These are phyloP conservation scores for Hypoxylon sp. DNA, from an alignment of 2,329 filamentous ascomycete species.

Conservation along the genomic window DNA sequence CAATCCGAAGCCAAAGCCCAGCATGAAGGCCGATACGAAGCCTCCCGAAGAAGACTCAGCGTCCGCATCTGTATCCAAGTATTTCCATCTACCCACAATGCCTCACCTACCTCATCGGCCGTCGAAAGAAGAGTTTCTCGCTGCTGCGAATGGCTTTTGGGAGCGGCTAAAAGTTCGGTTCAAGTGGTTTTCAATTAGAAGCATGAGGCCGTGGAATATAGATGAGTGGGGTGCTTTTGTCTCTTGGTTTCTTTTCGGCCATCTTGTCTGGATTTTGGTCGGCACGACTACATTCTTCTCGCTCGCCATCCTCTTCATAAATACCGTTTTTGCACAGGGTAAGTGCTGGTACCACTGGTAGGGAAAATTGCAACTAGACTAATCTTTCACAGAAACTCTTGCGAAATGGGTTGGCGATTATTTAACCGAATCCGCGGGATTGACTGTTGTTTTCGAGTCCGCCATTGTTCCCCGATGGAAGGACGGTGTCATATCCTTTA, in stretches of 20 bases:
- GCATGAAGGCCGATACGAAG: conserved; percentile 42
- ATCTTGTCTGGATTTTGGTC: conserved; percentile 94
- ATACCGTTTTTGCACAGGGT: conserved; percentile 96
- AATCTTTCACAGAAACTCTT: conserved; percentile 76
- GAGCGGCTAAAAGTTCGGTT: conserved; percentile 90
- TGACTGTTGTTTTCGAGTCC: conserved; percentile 96
- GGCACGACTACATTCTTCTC: conserved; percentile 98
- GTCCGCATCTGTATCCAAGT: conserved; percentile 68
- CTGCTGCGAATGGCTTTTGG: conserved; percentile 93
- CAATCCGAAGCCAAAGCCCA: conserved; percentile 35
- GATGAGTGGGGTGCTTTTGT: conserved; percentile 96
- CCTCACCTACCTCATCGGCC: conserved; percentile 87
- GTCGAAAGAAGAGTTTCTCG: conserved; percentile 91
- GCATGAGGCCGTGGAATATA: conserved; percentile 91
- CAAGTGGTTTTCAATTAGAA: conserved; percentile 98
- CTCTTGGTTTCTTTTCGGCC: conserved; percentile 94
- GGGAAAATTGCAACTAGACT: conserved; percentile 29
- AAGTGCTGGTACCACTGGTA: conserved; percentile 48
- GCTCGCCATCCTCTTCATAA: conserved; percentile 88
- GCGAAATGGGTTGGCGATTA: conserved; percentile 96
- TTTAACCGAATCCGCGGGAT: conserved; percentile 89
- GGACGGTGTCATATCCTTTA: conserved; percentile 94
- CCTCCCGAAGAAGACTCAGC: conserved; percentile 52
- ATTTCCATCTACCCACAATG: conserved; percentile 64
- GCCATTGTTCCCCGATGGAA: conserved; percentile 97